Evolutionary conservation across 2,329 filamentous ascomycete genomes (phyloP).

Genomic region (Pseudocercospora eumusae): DNA sequence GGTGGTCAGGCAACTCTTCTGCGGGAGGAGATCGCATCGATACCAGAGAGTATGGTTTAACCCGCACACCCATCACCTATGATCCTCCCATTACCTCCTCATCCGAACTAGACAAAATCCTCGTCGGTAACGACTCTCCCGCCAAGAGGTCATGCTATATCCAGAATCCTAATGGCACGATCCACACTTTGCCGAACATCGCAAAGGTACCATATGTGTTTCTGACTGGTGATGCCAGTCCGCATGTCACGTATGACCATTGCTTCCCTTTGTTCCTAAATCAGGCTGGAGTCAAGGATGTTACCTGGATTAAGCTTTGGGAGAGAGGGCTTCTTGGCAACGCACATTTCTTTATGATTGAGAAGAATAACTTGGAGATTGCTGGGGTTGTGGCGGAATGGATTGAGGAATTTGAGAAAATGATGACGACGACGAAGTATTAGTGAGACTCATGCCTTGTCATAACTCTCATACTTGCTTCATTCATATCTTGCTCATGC

Average conservation of each 20-base stretch:
- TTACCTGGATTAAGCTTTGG: not conserved
- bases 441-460: too few relatives aligned
- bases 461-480: too few relatives aligned
- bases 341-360: not conserved
- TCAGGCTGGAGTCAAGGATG: not conserved
- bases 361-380: not conserved
- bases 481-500: too few relatives aligned
- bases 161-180: not conserved
- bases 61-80: not conserved
- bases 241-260: not conserved
- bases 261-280: not conserved
- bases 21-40: not conserved
- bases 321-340: not conserved
- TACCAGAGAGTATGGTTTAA: not conserved
- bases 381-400: not conserved
- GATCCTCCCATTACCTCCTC: not conserved
- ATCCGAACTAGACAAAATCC: not conserved
- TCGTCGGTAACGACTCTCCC: not conserved
- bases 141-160: not conserved
- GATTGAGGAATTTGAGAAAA: not conserved
- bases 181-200: not conserved
- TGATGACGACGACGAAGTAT: not conserved
- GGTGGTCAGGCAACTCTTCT: not conserved
- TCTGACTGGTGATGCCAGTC: not conserved
- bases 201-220: not conserved